These are phyloP conservation scores for Centaurea solstitialis DNA, from an alignment of 129 eudicot genomes.

Conservation along the genomic window DNA sequence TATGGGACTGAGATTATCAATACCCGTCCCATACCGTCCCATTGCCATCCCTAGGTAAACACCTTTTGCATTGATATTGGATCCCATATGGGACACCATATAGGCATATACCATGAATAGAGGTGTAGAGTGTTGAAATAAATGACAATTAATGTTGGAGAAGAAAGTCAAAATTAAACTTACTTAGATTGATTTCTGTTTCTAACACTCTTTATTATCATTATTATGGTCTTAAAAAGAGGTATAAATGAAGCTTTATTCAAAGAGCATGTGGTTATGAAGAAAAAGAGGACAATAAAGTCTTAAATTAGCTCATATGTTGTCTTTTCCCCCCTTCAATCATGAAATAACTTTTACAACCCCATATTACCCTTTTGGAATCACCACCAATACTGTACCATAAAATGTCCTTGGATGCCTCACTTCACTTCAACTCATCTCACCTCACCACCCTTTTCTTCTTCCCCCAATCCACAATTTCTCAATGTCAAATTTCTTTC, in stretches of 20 bases:
- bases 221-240: not conserved
- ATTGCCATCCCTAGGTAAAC: too few relatives aligned
- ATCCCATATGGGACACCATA: not conserved
- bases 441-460: slow-evolving; percentile 2
- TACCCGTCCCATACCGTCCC: too few relatives aligned
- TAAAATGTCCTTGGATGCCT: slow-evolving; percentile 37
- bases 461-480: slow-evolving; percentile 1
- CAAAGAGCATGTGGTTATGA: slow-evolving; percentile 19
- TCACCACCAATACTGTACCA: slow-evolving; percentile 29
- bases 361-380: slow-evolving; percentile 15
- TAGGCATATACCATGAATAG: not conserved
- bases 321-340: slow-evolving; percentile 14
- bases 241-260: slow-evolving; percentile 23
- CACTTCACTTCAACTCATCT: slow-evolving; percentile 26
- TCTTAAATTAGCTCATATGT: slow-evolving; percentile 14
- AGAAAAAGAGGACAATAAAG: slow-evolving; percentile 15
- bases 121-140: not conserved
- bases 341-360: slow-evolving; percentile 32
- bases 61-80: not conserved
- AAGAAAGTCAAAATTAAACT: slow-evolving; percentile 18
- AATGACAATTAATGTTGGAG: not conserved
- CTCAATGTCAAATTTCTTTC: not conserved
- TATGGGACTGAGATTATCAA: too few relatives aligned
- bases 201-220: slow-evolving; percentile 5
- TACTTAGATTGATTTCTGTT: slow-evolving; percentile 21